Base-by-base conservation (phyloP, 108 stramenopile species). In the Nannochloropsis oceanica region DNA sequence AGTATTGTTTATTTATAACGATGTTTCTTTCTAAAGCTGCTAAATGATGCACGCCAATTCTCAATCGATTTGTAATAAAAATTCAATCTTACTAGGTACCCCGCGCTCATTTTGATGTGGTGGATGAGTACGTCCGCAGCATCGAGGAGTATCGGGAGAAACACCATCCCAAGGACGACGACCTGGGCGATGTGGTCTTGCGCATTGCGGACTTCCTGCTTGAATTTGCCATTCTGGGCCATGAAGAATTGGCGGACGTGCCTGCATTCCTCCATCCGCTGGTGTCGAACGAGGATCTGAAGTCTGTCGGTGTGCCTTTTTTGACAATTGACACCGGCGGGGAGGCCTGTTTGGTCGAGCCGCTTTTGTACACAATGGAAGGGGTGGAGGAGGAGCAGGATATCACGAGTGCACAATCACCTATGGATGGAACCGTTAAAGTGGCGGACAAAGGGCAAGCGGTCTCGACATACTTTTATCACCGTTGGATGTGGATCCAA, bases 401-500 rank as follows among this genome's bases (percentile, higher is more conserved):
- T 5, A 83, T 44, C 22, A 90, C 91, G 26, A 87, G 42, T 42
- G 84, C 87, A 22, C 91, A 87, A 0, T 86, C 87, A 26, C 80
- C 89, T 11, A 83, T 85, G 44, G 91, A 91, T 43, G 91, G 90
- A 26, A 44, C 89, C n/a, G 87, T 89, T 20, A 43, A 87, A 73
- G 10, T 73, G n/a, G 59, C 59, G n/a, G n/a, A 73, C 5, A 10
- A 73, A 18, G n/a, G 59, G 59, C 18, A 73, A n/a, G 59, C 59
- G 34, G 89, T 88, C 79, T 85, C 91, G 26, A 91, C 89, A 8
- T 92, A 92, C 44, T 91, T 88, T 46, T 92, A 89, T 26, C 88
- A 86, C 24, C 86, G 92, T 0, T 92, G 92, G 92, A 91, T 92
- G 92, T 92, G 92, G 92, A 92, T 92, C 43, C 90, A 92, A 81